phyloP scores from a whole-genome alignment of 78 protist species.

The Polysphondylium violaceum region DNA sequence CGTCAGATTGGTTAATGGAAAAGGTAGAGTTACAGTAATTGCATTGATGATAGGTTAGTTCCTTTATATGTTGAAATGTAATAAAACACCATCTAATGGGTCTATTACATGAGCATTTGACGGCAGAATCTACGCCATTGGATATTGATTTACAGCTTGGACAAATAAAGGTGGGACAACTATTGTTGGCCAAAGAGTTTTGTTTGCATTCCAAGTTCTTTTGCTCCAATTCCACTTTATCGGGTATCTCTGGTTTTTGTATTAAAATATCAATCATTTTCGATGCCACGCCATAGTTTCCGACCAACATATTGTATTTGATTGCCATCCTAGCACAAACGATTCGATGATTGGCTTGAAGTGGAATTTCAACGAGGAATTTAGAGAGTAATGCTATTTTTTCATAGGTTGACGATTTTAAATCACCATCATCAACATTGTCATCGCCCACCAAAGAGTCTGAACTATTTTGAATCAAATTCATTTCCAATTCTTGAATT shows the following conservation, averaged over 20 bases:
- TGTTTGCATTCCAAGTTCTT: conserved; percentile 9
- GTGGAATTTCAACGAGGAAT: conserved; percentile 65
- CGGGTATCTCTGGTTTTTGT: background rate
- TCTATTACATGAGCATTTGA: conserved; percentile 34
- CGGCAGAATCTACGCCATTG: background rate
- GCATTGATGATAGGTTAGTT: conserved; percentile 20
- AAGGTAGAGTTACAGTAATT: conserved; percentile 43
- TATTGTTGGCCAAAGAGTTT: conserved; percentile 1
- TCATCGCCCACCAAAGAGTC: background rate
- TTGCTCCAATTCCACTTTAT: background rate
- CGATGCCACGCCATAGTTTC: conserved; percentile 48
- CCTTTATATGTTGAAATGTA: conserved; percentile 35
- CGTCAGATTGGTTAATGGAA: conserved; percentile 39
- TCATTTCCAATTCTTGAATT: background rate
- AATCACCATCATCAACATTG: too few species aligned
- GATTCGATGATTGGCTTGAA: conserved; percentile 52
- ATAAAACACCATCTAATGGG: conserved; percentile 44
- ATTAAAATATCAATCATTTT: background rate
- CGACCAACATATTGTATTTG: conserved; percentile 25
- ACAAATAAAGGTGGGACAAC: conserved; percentile 57
- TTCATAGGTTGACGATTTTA: background rate
- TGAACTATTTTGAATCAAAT: background rate
- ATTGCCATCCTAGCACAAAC: conserved; percentile 77
- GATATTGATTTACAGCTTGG: conserved; percentile 52
- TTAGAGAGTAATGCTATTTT: conserved; percentile 20